These are phyloP conservation scores for Pichia kluyveri DNA, from an alignment of 805 yeast species.

Conservation along the genomic window DNA sequence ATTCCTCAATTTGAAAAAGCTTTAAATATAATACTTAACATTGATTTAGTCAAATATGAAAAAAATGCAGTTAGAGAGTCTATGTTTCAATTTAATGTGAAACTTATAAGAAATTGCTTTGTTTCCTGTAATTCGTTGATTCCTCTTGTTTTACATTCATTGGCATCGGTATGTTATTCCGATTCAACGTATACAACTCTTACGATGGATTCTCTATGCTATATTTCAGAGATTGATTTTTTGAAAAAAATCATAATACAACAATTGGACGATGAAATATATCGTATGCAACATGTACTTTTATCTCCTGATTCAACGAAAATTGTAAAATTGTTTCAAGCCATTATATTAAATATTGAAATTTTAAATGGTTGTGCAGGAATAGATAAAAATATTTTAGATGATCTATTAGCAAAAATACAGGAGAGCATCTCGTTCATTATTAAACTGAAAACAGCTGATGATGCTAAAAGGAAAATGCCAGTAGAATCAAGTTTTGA, in stretches of 20 bases:
- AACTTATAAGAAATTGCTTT: conserved; percentile 26
- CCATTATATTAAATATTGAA: conserved; percentile 9
- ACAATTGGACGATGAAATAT: conserved; percentile 11
- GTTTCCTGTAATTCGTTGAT: conserved; percentile 28
- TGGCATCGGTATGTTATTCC: conserved; percentile 13
- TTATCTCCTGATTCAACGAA: conserved; percentile 22
- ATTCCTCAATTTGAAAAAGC: conserved; percentile 41
- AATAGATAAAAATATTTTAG: conserved; percentile 2
- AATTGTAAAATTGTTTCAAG: conserved; percentile 5
- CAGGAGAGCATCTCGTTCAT: conserved; percentile 11
- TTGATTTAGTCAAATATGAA: conserved; percentile 11
- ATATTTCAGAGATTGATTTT: conserved; percentile 6
- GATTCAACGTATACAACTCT: conserved; percentile 10
- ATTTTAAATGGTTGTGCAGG: conserved; percentile 5
- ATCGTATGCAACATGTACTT: conserved; percentile 12
- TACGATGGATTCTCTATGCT: conserved; percentile 11
- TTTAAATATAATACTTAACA: conserved; percentile 26
- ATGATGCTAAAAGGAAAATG: conserved; percentile 2
- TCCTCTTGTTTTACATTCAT: conserved; percentile 27
- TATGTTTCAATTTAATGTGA: conserved; percentile 23
- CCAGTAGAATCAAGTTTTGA: neutral
- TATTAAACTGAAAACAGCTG: conserved; percentile 7
- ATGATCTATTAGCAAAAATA: conserved; percentile 5
- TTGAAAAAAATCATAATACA: conserved; percentile 7
- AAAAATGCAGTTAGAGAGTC: conserved; percentile 27